A percentile compares a stretch with the other conserved stretches of the same genome.
These are phyloP conservation scores for Gilbertella persicaria DNA, from an alignment of 371 early-diverging fungal genomes.

Conservation along the genomic window DNA sequence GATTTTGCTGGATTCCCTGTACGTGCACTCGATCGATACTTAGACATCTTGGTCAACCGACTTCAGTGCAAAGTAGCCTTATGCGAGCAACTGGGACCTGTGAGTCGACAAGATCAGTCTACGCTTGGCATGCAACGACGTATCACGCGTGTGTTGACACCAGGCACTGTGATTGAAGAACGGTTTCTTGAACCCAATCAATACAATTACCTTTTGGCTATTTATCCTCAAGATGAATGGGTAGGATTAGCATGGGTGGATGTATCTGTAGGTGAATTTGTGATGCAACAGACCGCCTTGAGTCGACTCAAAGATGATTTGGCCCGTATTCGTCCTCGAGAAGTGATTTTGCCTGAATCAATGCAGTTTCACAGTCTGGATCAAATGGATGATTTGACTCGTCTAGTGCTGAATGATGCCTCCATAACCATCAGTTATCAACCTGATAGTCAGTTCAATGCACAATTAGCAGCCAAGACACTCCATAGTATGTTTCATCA, in stretches of 20 bases:
- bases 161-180: conserved; percentile 86
- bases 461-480: conserved; percentile 7
- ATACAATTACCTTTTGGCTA: conserved; percentile 71
- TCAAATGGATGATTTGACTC: conserved; percentile 15
- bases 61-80: conserved; percentile 79
- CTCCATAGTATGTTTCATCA: conserved; percentile 11
- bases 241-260: conserved; percentile 91
- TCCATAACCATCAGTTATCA: conserved; percentile 34
- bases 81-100: conserved; percentile 76
- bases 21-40: conserved; percentile 67
- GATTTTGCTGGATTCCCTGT: conserved; percentile 84
- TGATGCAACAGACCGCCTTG: conserved; percentile 57
- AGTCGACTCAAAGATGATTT: conserved; percentile 65
- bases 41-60: conserved; percentile 75
- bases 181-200: conserved; percentile 60
- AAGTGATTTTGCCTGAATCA: conserved; percentile 67
- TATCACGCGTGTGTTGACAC: conserved; percentile 83
- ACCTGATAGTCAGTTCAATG: conserved; percentile 18
- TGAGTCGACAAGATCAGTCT: conserved; percentile 42
- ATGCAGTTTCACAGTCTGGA: conserved; percentile 15
- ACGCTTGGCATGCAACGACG: conserved; percentile 57
- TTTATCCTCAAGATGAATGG: conserved; percentile 28
- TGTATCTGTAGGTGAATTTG: conserved; percentile 89
- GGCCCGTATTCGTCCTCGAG: conserved; percentile 82
- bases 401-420: conserved; percentile 12